Conservation (phyloP, 257 asterid genomes). For the Primulina tabacum region DNA sequence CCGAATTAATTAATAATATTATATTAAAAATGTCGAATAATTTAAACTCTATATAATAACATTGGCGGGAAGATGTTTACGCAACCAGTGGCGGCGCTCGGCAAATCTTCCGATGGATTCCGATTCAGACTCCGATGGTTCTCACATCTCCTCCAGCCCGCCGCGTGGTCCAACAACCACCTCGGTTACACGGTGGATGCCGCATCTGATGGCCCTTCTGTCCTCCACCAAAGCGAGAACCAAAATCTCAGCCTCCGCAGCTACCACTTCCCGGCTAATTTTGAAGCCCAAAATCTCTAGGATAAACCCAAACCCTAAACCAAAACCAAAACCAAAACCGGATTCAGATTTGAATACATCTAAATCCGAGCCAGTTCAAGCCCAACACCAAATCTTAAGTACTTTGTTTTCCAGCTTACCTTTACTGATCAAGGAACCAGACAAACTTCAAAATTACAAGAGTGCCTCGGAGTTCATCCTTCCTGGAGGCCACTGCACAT, state of each 20-base stretch:
- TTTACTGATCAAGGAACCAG: slow-evolving; percentile 32
- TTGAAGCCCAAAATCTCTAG: slow-evolving; percentile 52
- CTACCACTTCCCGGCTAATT: slow-evolving; percentile 51
- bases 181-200: slow-evolving; percentile 26
- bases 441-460: slow-evolving; percentile 21
- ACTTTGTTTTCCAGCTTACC: slow-evolving; percentile 48
- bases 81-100: neutral
- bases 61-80: neutral
- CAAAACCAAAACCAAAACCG: slow-evolving; percentile 21
- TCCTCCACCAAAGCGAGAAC: slow-evolving; percentile 40
- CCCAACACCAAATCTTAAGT: slow-evolving; percentile 24
- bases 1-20: too few relatives aligned
- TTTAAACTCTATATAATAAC: too few relatives aligned
- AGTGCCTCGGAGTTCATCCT: slow-evolving; percentile 31
- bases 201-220: slow-evolving; percentile 27
- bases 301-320: slow-evolving; percentile 22
- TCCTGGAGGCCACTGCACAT: slow-evolving; percentile 46
- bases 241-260: slow-evolving; percentile 32
- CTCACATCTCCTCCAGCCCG: slow-evolving; percentile 83
- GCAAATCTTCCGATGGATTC: slow-evolving; percentile 48
- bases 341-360: slow-evolving; percentile 4
- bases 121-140: slow-evolving; percentile 80
- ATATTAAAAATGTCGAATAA: neutral
- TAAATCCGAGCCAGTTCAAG: slow-evolving; percentile 11
- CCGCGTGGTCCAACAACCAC: slow-evolving; percentile 40